Evolutionary conservation across 345 rosid genomes (phyloP).

Genomic region (Citrus unshiu): DNA sequence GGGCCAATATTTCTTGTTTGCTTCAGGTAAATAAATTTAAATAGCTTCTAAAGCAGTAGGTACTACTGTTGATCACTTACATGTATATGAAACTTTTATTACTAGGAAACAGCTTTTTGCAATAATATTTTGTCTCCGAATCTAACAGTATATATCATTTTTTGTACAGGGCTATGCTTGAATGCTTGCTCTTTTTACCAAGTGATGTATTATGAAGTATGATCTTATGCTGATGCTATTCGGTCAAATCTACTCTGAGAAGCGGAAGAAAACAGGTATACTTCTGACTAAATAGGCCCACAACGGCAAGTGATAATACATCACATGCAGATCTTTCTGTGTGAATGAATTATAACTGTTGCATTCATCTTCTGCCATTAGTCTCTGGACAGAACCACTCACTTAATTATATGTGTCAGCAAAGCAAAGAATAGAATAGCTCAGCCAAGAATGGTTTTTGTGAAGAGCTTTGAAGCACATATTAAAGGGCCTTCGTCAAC

Average conservation of each 20-base stretch:
- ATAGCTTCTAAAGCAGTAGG: background rate
- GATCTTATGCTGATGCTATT: slow-evolving; percentile 8
- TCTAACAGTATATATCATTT: background rate
- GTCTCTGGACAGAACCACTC: slow-evolving; percentile 41
- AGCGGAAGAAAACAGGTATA: slow-evolving; percentile 24
- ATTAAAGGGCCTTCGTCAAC: background rate
- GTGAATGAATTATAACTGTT: slow-evolving; percentile 43
- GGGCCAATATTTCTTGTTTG: slow-evolving; percentile 19
- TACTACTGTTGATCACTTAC: background rate
- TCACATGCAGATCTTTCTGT: slow-evolving; percentile 64
- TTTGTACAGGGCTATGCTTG: slow-evolving; percentile 2
- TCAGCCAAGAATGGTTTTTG: slow-evolving; percentile 13
- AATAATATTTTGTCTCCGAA: background rate
- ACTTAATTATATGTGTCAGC: slow-evolving; percentile 41
- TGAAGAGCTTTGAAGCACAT: background rate
- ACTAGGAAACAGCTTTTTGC: background rate
- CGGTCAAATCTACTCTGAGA: slow-evolving; percentile 34
- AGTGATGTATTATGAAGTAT: slow-evolving; percentile 4
- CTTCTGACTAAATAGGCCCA: slow-evolving; percentile 45
- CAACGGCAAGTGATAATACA: slow-evolving; percentile 43
- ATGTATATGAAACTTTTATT: no score
- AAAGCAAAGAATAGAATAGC: slow-evolving; percentile 7
- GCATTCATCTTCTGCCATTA: slow-evolving; percentile 59
- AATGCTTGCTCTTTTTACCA: slow-evolving; percentile 4
- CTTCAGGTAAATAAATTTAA: slow-evolving; percentile 3